A percentile compares a stretch with the other conserved stretches of the same genome.
These are phyloP conservation scores for Coccomyxa sp. DNA, from an alignment of 139 green algal species.

Conservation along the genomic window DNA sequence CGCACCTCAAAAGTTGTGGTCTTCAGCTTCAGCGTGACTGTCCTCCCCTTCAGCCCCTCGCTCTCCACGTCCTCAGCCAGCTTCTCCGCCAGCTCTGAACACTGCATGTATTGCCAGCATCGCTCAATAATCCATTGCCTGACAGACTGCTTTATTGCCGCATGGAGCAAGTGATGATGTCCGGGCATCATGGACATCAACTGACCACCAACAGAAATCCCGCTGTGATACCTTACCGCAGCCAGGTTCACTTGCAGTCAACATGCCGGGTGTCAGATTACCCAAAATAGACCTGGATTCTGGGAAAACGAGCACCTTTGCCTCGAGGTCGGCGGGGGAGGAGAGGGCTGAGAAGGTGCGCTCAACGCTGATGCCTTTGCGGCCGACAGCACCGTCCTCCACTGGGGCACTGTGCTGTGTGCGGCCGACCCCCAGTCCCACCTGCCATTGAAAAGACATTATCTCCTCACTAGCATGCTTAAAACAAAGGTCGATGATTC, in stretches of 20 bases:
- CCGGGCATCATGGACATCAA: background rate
- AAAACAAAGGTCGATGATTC: too few species aligned
- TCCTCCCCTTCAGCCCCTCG: constrained; percentile 67
- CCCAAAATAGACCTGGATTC: background rate
- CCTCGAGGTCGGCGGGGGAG: constrained; percentile 38
- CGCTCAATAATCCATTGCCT: background rate
- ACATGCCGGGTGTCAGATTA: background rate
- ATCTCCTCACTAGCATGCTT: too few species aligned
- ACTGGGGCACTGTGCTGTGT: constrained; percentile 31
- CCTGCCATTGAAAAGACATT: too few species aligned
- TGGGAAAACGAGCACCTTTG: constrained; percentile 24
- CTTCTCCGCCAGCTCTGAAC: constrained; percentile 47
- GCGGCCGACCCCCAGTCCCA: constrained; percentile 53
- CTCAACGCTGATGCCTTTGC: constrained; percentile 83
- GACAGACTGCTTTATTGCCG: too few species aligned
- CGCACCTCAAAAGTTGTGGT: constrained; percentile 60
- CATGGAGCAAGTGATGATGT: background rate
- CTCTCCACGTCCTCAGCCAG: constrained; percentile 62
- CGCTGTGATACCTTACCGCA: background rate
- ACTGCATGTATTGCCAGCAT: constrained; percentile 6
- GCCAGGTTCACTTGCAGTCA: background rate
- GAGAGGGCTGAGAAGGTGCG: constrained; percentile 64
- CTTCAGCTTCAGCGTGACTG: constrained; percentile 86
- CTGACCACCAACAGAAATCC: background rate
- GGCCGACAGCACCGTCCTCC: constrained; percentile 37